phyloP scores from a whole-genome alignment of 1,139 yeast species.

The Debaryomycetaceae sp. region DNA sequence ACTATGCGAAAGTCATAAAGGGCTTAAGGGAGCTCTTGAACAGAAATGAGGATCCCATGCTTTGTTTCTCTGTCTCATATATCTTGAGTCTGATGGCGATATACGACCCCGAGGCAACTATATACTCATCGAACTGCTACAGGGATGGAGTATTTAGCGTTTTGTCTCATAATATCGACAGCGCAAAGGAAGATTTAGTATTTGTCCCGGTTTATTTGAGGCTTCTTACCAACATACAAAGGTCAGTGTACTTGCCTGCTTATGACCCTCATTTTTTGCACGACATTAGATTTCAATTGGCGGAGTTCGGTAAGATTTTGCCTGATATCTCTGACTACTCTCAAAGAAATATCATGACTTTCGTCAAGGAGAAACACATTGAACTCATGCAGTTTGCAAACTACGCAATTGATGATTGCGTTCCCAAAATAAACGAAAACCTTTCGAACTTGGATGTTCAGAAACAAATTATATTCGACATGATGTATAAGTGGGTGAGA shows the following conservation, averaged over 20 bases:
- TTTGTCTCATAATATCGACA: conserved; percentile 27
- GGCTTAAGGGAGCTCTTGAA: conserved; percentile 30
- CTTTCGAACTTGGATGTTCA: conserved; percentile 29
- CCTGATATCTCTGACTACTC: not conserved
- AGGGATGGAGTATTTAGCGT: conserved; percentile 42
- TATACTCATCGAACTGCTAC: conserved; percentile 37
- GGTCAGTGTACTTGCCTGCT: conserved; percentile 38
- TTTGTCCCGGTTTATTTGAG: conserved; percentile 32
- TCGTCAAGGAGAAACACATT: conserved; percentile 19
- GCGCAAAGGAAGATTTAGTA: conserved; percentile 15
- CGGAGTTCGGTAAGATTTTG: conserved; percentile 17
- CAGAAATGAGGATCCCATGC: conserved; percentile 28
- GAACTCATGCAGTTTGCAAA: conserved; percentile 24
- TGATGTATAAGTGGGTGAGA: conserved; percentile 39
- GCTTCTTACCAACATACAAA: conserved; percentile 35
- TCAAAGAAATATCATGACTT: conserved; percentile 6
- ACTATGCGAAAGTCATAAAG: conserved; percentile 38
- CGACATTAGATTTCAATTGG: conserved; percentile 25
- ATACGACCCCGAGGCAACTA: conserved; percentile 45
- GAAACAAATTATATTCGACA: conserved; percentile 32
- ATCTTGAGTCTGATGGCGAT: conserved; percentile 41
- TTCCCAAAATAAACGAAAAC: conserved; percentile 25
- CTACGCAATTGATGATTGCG: conserved; percentile 21
- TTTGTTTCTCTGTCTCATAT: conserved; percentile 37
- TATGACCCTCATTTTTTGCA: conserved; percentile 31